Conservation (phyloP, 169 alveolate species). For the Toxoplasma gondii region DNA sequence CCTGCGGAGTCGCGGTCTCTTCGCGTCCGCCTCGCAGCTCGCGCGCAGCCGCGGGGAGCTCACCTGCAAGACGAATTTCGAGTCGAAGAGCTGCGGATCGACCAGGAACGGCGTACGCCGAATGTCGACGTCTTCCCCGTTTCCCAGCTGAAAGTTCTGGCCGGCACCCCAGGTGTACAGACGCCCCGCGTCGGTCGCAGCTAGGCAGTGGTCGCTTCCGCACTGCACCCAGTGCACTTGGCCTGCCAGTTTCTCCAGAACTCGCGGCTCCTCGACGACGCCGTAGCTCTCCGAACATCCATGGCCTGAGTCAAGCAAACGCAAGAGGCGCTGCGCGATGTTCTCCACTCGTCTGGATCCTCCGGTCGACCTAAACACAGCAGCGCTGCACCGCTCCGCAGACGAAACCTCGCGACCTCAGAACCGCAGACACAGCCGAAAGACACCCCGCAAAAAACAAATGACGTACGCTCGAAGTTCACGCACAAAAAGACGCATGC, state of each 20-base stretch:
- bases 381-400: too few relatives aligned
- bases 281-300: neutral
- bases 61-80: conserved; percentile 21
- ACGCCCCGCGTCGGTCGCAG: conserved; percentile 41
- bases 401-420: neutral
- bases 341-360: neutral
- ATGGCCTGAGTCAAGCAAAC: neutral
- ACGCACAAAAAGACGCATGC: neutral
- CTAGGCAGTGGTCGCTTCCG: conserved; percentile 66
- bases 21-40: too few relatives aligned
- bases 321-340: neutral
- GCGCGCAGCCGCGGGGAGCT: neutral
- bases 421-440: neutral
- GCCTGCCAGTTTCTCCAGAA: neutral
- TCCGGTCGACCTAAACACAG: too few relatives aligned
- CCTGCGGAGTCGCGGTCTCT: too few relatives aligned
- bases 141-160: conserved; percentile 62
- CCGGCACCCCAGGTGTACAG: conserved; percentile 70
- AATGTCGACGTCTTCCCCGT: conserved; percentile 9
- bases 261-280: neutral
- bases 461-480: too few relatives aligned
- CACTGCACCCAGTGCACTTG: conserved; percentile 46
- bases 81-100: conserved; percentile 23
- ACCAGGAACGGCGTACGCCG: conserved; percentile 38
- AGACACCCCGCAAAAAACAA: too few relatives aligned